Evolutionary conservation across 2,329 filamentous ascomycete species (phyloP), one percentile per base, ranked within the genome.

Genomic region (Penicillium verrucosum): DNA sequence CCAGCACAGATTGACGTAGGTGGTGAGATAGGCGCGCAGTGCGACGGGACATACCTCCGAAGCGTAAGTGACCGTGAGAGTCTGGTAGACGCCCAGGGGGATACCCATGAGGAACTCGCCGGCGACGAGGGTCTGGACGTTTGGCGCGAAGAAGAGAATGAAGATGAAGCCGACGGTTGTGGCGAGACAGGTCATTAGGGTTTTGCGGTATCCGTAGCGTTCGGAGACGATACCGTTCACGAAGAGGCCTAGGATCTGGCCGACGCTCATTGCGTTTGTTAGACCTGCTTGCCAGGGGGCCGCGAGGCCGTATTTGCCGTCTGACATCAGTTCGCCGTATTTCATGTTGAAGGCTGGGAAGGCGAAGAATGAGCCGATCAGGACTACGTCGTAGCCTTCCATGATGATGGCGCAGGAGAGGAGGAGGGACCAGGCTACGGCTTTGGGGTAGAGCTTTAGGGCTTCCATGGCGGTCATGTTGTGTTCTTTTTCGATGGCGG

Each of bases 1-100:
- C 75, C 75, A 78, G 60, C 73, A 76, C 7, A 76, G 60, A 53
- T 75, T 75, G 50, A 75, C 69, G 58, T 71, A 73, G n/a, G 66
- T 72, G 3, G 71, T 74, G 50, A 70, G 54, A 40, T 73, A 72
- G 7, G 63, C 57, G 49, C 73, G 67, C 8, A 75, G 62, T 4
- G 61, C 65, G 5, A 73, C 67, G 8, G 74, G 74, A 9, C 66
- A 69, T 3, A 77, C 71, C 51, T 77, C 75, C 2, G 72, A 64
- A 8, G 73, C 74, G 55, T 77, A 76, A 6, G 73, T 68, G 8
- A 68, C 68, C 2, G 72, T 70, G 30, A 75, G 55, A 3, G 72
- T 73, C 36, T 64, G 61, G 57, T 74, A 74, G 36, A 72, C 65
- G 25, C 72, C 72, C 66, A 72, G 72, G 0, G 75, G 74, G 41